Percentiles rank a stretch among this genome's conserved stretches.
Conservation (phyloP, 2,329 filamentous ascomycete genomes). For the Teratosphaeria gauchensis region DNA sequence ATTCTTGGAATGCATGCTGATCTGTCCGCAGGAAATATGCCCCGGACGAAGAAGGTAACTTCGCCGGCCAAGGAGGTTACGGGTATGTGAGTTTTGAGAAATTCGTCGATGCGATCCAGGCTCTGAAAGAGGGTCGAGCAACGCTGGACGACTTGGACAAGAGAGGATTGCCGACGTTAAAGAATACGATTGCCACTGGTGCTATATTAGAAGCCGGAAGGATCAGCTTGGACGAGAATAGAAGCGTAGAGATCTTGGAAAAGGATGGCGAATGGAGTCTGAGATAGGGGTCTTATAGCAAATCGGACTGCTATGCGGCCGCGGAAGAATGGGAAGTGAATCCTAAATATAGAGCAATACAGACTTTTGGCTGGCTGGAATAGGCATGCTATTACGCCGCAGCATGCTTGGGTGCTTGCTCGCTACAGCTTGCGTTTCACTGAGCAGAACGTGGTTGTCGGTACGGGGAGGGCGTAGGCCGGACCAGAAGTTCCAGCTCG, state of each 20-base stretch:
- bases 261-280: constrained; percentile 60
- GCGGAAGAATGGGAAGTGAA: no score
- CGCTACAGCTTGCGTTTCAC: neutral
- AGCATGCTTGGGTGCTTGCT: neutral
- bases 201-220: constrained; percentile 84
- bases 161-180: constrained; percentile 72
- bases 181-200: constrained; percentile 83
- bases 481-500: neutral
- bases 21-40: constrained; percentile 54
- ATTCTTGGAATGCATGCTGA: constrained; percentile 4
- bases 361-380: neutral
- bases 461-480: neutral
- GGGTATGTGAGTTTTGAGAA: constrained; percentile 94
- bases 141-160: constrained; percentile 68
- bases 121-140: constrained; percentile 63
- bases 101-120: constrained; percentile 78
- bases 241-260: constrained; percentile 65
- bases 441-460: neutral
- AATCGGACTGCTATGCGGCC: no score
- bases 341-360: neutral
- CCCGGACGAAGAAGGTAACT: constrained; percentile 90
- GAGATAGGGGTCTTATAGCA: constrained; percentile 29
- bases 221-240: constrained; percentile 70
- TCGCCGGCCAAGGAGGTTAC: constrained; percentile 81
- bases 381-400: neutral